phyloP scores from a whole-genome alignment of 164 flowering plant genomes.

The Vitis rupestris region DNA sequence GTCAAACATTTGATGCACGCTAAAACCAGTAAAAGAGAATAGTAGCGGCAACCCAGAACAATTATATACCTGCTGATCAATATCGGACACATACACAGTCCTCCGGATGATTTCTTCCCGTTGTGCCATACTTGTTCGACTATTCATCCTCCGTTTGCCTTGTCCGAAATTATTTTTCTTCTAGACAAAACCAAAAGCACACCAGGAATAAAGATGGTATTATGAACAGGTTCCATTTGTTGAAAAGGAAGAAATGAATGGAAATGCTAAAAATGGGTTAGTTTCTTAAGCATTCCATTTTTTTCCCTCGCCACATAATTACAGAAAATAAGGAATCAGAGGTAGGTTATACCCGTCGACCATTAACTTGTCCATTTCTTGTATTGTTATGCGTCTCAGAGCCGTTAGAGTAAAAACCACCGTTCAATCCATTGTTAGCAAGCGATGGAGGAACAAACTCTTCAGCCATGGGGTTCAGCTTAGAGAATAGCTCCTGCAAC shows the following conservation, averaged over 20 bases:
- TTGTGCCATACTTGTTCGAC: constrained; percentile 81
- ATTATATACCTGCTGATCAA: constrained; percentile 78
- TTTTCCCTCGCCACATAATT: neutral
- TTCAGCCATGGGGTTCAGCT: constrained; percentile 87
- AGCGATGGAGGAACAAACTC: constrained; percentile 87
- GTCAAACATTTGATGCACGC: neutral
- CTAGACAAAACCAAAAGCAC: constrained; percentile 19
- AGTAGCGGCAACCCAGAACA: neutral
- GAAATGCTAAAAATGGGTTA: no score
- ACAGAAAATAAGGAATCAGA: neutral
- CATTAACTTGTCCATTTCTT: constrained; percentile 32
- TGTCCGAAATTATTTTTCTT: constrained; percentile 54
- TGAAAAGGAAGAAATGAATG: no score
- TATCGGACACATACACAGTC: constrained; percentile 93
- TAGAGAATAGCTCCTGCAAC: constrained; percentile 77
- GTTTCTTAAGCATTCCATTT: neutral
- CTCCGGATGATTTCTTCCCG: constrained; percentile 78
- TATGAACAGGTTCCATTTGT: no score
- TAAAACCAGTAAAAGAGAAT: neutral
- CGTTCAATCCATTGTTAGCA: constrained; percentile 17
- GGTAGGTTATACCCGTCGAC: constrained; percentile 9
- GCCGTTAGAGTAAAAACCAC: constrained; percentile 30
- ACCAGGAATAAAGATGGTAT: no score
- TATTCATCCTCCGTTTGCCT: constrained; percentile 70
- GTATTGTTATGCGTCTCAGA: constrained; percentile 16